Base-by-base conservation (phyloP, 2,329 filamentous ascomycete species). In the Fulvia fulva region DNA sequence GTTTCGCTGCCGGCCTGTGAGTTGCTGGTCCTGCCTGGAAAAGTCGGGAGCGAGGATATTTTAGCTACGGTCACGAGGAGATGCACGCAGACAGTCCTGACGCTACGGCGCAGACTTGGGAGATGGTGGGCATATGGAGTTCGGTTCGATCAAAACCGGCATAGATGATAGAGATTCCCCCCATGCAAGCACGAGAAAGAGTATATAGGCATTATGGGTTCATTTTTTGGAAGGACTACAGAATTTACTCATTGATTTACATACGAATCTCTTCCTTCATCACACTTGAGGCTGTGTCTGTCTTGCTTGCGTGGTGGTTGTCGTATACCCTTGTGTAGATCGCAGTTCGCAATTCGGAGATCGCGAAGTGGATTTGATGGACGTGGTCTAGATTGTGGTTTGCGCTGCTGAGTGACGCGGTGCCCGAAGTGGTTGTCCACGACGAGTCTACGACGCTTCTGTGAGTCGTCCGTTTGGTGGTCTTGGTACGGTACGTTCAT, bases 1-100 rank as follows among this genome's bases (percentile, higher is more conserved):
- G 52, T 54, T 41, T 54, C 52, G 52, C 52, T 30, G 52, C 52
- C 43, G 52, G 32, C 51, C 19, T 53, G 2, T 19, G 37, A n/a
- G 37, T 41, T 19, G 37, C 37, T 41, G 37, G 37, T 41, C 30
- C 6, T 34, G 30, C 30, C 14, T 41, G 14, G 14, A 32, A 32
- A 9, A 7, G 28, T 32, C 16, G 30, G 30, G 30, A 3, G n/a
- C 37, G 2, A 4, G 37, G 8, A 16, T 41, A 16, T 8, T 41
- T 41, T 41, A 41, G 37, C 37, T 41, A 41, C 37, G 37, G 19
- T 41, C 37, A 41, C 37, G 37, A 41, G 37, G 37, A 41, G 16
- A 41, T 41, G 37, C 37, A 41, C 37, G 37, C 37, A 41, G 14
- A n/a, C 37, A n/a, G 37, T 41, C 37, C n/a, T n/a, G 28, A 7